Base-by-base conservation (phyloP, 306 rosid species). In the Trichosanthes cucumerina region DNA sequence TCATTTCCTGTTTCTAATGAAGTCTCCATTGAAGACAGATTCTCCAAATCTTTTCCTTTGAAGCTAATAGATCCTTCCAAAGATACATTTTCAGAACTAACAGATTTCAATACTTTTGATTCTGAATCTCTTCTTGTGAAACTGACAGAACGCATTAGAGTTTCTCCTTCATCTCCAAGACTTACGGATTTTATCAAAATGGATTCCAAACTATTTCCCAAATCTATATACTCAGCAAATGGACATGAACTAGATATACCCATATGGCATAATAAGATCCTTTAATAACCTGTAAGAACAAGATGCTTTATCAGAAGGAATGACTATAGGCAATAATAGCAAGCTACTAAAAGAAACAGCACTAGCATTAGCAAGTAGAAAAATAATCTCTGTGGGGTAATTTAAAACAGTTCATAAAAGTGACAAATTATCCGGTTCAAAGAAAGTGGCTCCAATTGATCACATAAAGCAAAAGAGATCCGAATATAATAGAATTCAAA, bases 181-280 rank as follows among this genome's bases (percentile, higher is more conserved):
- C 86, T 58, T 59, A 88, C 85, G 75, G 98, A 92, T 75, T 88
- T 92, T 26, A 91, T 92, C 82, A 88, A 50, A 52, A 91, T 74
- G 10, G 96, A 92, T 33, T 89, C 90, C 46, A 91, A 57, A 75
- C 79, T 86, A 68, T 82, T 88, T 85, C 90, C 97, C 41, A 88
- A 75, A 82, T 91, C 96, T 76, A 7, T 41, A 85, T 85, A 79
- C 62, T 82, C 83, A 0, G 91, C 86, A 81, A 94, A 89, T 72
- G 96, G 97, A 84, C 96, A 88, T 52, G 98, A 90, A 75, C 88
- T 85, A 38, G 86, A 83, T 44, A 86, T 79, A 87, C 98, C 98
- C 98, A 94, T 94, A 81, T 79, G 62, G 78, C 78, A 74, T 74
- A 74, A 49, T 52, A 74, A 50, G 78, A 33, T 74, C 82, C 80